phyloP scores from a whole-genome alignment of 1,284 basidiomycete genomes.

The Erythrobasidium hasegawianum region DNA sequence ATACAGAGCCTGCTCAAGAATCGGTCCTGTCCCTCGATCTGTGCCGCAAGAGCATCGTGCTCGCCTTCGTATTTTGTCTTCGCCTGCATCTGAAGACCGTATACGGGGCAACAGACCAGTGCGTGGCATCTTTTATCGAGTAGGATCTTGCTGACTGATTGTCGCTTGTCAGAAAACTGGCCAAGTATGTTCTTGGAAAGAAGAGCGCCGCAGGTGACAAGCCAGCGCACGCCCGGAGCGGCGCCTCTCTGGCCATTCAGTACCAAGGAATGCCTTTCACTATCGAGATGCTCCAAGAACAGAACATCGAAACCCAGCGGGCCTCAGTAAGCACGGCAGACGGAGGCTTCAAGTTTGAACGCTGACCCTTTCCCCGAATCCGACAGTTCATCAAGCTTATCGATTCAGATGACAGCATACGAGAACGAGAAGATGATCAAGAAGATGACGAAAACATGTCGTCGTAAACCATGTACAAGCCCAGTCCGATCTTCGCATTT shows the following conservation, averaged over 20 bases:
- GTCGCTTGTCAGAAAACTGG: constrained; percentile 65
- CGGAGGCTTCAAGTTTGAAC: constrained; percentile 13
- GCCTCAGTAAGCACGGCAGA: not conserved
- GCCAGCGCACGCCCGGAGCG: constrained; percentile 51
- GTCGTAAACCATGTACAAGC: not conserved
- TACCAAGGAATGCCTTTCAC: constrained; percentile 71
- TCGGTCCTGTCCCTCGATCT: constrained; percentile 35
- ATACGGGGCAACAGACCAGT: constrained; percentile 85
- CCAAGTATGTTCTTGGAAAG: constrained; percentile 76
- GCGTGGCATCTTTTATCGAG: constrained; percentile 45
- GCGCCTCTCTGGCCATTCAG: constrained; percentile 57
- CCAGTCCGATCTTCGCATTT: too few species aligned
- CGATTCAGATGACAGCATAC: constrained; percentile 30
- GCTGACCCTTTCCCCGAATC: not conserved
- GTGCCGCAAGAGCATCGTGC: constrained; percentile 60
- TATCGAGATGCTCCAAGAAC: constrained; percentile 55
- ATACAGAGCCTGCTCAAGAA: too few species aligned
- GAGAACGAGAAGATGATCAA: constrained; percentile 11
- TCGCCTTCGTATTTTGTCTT: constrained; percentile 74
- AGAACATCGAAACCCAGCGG: constrained; percentile 39
- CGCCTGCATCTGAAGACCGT: constrained; percentile 74
- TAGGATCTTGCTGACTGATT: constrained; percentile 10
- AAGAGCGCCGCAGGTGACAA: constrained; percentile 79
- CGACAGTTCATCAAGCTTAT: constrained; percentile 24
- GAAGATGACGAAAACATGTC: constrained; percentile 20